Evolutionary conservation across 2,329 filamentous ascomycete species (phyloP), one percentile per base, ranked within the genome.

Genomic region (Xylariaceae sp.): DNA sequence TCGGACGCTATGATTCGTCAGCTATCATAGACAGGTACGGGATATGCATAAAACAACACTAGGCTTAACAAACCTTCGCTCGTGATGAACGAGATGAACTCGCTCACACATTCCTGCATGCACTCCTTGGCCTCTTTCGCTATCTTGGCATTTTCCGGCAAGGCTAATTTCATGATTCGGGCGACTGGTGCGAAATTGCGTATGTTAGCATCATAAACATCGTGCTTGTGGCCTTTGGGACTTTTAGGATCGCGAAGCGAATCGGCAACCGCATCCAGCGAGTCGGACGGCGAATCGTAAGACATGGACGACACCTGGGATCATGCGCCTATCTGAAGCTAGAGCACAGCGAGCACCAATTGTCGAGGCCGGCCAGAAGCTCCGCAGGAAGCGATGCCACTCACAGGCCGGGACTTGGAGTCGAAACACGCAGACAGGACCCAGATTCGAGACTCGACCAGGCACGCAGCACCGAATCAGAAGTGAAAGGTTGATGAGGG

Each of bases 61-160:
- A 31, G 7, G 39, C 3, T 17, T 36, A 36, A 28, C n/a, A 41
- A 45, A 96, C 94, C 94, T 81, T 99, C 94, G 72, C 93, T 97
- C 34, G 94, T 99, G 69, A 99, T 97, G 79, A 99, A 99, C 6
- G 90, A 96, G 77, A 99, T 99, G 73, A 99, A 99, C 75, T 99
- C 94, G 84, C 92, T 97, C 53, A 99, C 94, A 69, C 94, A 99
- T 73, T 99, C 94, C 73, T 99, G 94, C 94, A 99, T 97, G 75
- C 94, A 99, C 71, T 99, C 94, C 73, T 99, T 99, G 50, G 94
- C 94, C 71, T 99, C 94, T 71, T 99, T 99, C 54, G 92, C 92
- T 56, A 99, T 99, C 75, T 99, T 99, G 62, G 94, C 94, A 69
- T 99, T 99, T 61, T 99, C 94, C 47, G 94, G 94, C 45, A 99